Evolutionary conservation across 805 yeast species (phyloP), one percentile per base, ranked within the genome.

Genomic region (Lipomyces sp.): DNA sequence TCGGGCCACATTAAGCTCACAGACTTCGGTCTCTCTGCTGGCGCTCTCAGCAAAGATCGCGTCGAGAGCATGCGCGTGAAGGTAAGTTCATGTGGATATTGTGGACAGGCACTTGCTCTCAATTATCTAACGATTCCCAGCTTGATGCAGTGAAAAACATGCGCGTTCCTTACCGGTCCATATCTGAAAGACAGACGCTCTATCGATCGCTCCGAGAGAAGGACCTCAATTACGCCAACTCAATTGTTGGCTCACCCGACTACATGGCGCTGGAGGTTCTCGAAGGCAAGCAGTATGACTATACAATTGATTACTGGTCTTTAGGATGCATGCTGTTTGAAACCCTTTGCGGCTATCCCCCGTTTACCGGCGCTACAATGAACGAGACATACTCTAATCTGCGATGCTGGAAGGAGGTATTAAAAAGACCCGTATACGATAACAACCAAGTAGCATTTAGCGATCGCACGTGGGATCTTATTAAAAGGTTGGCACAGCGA

Each of bases 241-340:
- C 97, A 1, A 87, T 91, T 61, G 99, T 93, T 14, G 99, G 99
- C 1, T 86, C 95, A 4, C 99, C 99, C 1, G 99, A 93, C 69
- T 93, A 93, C 66, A 93, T 93, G 99, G 98, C 99, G 1, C 75
- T 93, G 44, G 99, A 93, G 68, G 98, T 93, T 11, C 78, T 93
- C 47, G 95, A 88, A 68, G 98, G 98, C 6, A 85, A 84, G 64
- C 81, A 83, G 51, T 93, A 93, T 68, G 96, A 93, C 66, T 90
- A 84, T 67, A 91, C 98, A 14, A 95, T 95, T 51, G 99, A 93
- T 72, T 93, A 93, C 68, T 93, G 99, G 99, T 90, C 98, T 0
- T 74, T 93, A 51, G 99, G 98, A 3, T 93, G 98, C 70, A 93
- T 93, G 83, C 74, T 93, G 35, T 93, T 91, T 67, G 99, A 93